Percentiles rank a stretch among this genome's conserved stretches.
Conservation (phyloP, 225 moss, liverwort and hornwort genomes). For the Takakia lepidozioides region DNA sequence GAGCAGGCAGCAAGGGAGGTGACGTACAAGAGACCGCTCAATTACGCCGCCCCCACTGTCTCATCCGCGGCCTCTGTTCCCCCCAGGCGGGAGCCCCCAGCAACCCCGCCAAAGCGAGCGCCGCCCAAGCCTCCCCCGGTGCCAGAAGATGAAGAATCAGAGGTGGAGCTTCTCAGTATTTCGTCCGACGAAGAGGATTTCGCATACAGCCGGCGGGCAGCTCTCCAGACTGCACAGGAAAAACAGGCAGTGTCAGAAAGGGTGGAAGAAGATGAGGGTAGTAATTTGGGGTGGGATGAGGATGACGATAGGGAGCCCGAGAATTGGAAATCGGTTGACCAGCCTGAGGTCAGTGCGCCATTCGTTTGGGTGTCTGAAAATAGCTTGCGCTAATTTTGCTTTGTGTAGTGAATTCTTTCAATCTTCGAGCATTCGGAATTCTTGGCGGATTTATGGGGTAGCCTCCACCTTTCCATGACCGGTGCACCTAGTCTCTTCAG, state of each 20-base stretch:
- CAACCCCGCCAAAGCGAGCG: conserved; percentile 59
- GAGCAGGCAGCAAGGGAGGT: conserved; percentile 81
- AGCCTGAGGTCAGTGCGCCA: conserved; percentile 58
- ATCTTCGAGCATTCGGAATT: too few species aligned
- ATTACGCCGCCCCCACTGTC: conserved; percentile 26
- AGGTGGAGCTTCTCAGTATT: conserved; percentile 85
- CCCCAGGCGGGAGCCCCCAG: conserved; percentile 41
- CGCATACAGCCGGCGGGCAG: conserved; percentile 19
- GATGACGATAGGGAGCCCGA: conserved; percentile 73
- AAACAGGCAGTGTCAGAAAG: conserved; percentile 12
- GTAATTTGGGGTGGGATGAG: conserved; percentile 66
- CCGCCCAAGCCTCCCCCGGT: conserved; percentile 45
- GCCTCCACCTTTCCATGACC: too few species aligned
- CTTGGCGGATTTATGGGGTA: too few species aligned
- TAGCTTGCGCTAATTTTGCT: too few species aligned
- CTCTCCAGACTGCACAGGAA: conserved; percentile 7
- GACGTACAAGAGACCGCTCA: conserved; percentile 8
- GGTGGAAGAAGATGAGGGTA: conserved; percentile 16
- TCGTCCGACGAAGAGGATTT: conserved; percentile 79
- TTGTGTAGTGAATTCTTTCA: too few species aligned
- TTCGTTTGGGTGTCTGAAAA: too few species aligned
- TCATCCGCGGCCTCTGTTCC: conserved; percentile 25
- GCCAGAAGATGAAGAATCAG: conserved; percentile 76
- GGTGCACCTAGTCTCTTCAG: too few species aligned
- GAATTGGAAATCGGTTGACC: conserved; percentile 67